Evolutionary conservation across 2,329 filamentous ascomycete species (phyloP).

Genomic region (Neocatenulostroma microsporum): DNA sequence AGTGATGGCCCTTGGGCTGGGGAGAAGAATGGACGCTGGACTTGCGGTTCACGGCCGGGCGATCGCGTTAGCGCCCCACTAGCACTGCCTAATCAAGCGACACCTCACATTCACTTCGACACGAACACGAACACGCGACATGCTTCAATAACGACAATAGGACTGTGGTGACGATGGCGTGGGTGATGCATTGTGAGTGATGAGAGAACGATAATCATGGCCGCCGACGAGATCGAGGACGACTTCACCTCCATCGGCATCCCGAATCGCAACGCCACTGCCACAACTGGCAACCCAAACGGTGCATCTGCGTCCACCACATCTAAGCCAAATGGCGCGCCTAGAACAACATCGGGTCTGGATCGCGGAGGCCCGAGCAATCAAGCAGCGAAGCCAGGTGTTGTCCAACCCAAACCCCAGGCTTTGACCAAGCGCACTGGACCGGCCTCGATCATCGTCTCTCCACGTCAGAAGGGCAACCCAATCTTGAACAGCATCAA

Average conservation of each 20-base stretch:
- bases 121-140: too few relatives aligned
- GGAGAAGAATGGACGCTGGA: too few relatives aligned
- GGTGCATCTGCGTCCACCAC: constrained; percentile 1
- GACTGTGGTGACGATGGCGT: not conserved
- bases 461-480: constrained; percentile 88
- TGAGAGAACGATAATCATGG: too few relatives aligned
- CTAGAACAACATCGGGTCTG: constrained; percentile 26
- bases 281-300: not conserved
- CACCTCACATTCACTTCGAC: too few relatives aligned
- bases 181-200: too few relatives aligned
- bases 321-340: constrained; percentile 5
- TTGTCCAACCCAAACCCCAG: constrained; percentile 73
- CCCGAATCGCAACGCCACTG: constrained; percentile 1
- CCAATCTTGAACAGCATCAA: constrained; percentile 78
- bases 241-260: constrained; percentile 8
- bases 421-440: constrained; percentile 59
- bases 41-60: too few relatives aligned
- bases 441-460: constrained; percentile 78
- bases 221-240: constrained; percentile 23
- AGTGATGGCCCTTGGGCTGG: too few relatives aligned
- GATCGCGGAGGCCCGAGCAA: constrained; percentile 23
- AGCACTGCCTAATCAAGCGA: too few relatives aligned
- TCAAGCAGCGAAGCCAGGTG: constrained; percentile 16
- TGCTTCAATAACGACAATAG: constrained; percentile 11
- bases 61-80: too few relatives aligned